Evolutionary conservation across 2,329 filamentous ascomycete species (phyloP), one percentile per base, ranked within the genome.

Genomic region (Zasmidium cellare): DNA sequence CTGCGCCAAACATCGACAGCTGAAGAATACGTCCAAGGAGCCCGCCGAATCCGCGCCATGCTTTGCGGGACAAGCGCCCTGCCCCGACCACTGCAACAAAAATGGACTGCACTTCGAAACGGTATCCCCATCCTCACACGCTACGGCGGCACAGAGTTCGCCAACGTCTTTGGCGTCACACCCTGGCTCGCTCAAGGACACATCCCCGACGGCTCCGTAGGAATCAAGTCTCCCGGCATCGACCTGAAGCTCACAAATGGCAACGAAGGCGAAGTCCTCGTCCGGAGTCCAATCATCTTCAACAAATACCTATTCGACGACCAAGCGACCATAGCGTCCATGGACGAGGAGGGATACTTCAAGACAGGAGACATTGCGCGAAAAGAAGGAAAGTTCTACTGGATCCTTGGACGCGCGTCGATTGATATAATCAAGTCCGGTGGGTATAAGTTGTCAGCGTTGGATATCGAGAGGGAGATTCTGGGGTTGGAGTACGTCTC

Each of bases 401-500:
- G 74, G 38, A 83, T 84, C 53, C 73, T 82, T 53, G 82, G 81
- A 9, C 76, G 81, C 9, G 80, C 78, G 11, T 80, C 77, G n/a
- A 74, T 82, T 3, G 81, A 83, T 60, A 75, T 84, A 25, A 82
- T 84, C 67, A 84, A 84, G 61, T 80, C 78, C 0, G 80, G 81
- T 14, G 82, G 82, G 0, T 83, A 83, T 62, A 84, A 83, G 68
- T 79, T 83, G 35, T 81, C 78, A 0, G 81, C 81, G 0, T 68
- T 83, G 11, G 81, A 84, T 51, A 79, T 84, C 28, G 82, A 84
- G 66, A 74, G 81, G 18, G 80, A 83, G 60, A 76, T 83, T 62
- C 71, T 84, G 23, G 74, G 75, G 0, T 63, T 84, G 53, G 73
- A 77, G 1, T 76, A 77, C 28, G 74, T 83, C 28, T 72, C 78